phyloP scores from a whole-genome alignment of 306 rosid genomes.

The Medicago ruthenica region DNA sequence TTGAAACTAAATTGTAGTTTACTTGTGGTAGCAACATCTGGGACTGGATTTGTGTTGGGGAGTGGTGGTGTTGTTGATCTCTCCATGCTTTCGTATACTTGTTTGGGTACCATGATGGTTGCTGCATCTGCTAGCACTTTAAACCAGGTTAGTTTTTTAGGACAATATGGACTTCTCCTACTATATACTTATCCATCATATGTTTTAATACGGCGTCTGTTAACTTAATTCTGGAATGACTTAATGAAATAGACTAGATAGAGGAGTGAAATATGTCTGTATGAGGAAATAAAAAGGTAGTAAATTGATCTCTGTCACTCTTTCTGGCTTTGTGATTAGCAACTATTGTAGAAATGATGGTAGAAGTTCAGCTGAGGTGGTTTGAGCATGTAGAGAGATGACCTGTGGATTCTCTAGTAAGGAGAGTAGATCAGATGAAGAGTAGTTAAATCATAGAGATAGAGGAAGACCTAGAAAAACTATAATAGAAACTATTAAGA shows the following conservation, averaged over 20 bases:
- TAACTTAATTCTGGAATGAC: neutral
- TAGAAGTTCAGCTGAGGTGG: no score
- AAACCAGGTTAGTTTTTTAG: slow-evolving; percentile 71
- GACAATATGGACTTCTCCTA: neutral
- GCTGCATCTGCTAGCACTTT: slow-evolving; percentile 93
- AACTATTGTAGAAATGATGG: neutral
- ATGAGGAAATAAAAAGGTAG: neutral
- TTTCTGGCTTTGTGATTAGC: slow-evolving; percentile 1
- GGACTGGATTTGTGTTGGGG: slow-evolving; percentile 93
- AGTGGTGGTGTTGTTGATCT: slow-evolving; percentile 72
- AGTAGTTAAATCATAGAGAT: no score
- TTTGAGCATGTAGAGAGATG: no score
- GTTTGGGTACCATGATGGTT: slow-evolving; percentile 98
- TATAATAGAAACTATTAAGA: no score
- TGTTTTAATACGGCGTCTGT: neutral
- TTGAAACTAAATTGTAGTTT: slow-evolving; percentile 56
- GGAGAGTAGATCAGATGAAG: no score
- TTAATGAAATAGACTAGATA: slow-evolving; percentile 10
- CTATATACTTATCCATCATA: neutral
- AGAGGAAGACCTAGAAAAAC: no score
- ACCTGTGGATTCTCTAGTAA: no score
- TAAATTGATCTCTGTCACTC: slow-evolving; percentile 6
- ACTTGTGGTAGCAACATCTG: slow-evolving; percentile 96
- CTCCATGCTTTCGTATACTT: slow-evolving; percentile 76
- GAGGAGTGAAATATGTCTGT: neutral